Evolutionary conservation across 73 alveolate species (phyloP), one percentile per base, ranked within the genome.

Genomic region (Paramecium bursaria): DNA sequence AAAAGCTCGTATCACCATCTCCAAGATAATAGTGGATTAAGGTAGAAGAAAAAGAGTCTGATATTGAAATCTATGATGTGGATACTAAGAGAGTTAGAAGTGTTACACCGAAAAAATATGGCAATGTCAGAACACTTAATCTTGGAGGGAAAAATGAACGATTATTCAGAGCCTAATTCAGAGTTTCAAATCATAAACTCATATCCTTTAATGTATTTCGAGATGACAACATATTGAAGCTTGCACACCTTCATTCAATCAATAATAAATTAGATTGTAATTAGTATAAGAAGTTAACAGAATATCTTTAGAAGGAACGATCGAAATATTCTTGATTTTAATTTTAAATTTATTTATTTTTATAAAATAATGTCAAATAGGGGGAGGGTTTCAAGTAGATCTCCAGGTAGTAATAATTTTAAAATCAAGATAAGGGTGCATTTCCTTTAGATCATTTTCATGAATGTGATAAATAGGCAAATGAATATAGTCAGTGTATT

Each of bases 391-490:
- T 22, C 82, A 67, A 39, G 42, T 14, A 67, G 27, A 42, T 53
- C 57, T 13, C 82, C 82, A 67, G 82, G 82, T 67, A 67, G 44
- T 17, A 1, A 1, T 39, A 2, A 19, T 3, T 7, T 13, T 35
- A 39, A 1, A 3, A 1, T 21, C 33, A 31, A 79, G 98, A 94
- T 76, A 94, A 90, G 79, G 98, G 98, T 11, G 60, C 97, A 49
- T 94, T 94, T 86, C 98, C 98, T 4, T 75, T 94, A 29, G 98
- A 94, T 77, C 96, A 92, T 73, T 92, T 92, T 74, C 95, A 94
- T 54, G 95, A 92, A 67, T 94, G 98, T 48, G 95, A 94, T 51
- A 88, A 82, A 54, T 90, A 74, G 29, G 98, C 98, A 5, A 87
- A 75, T 10, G 75, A 50, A 30, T 94, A 94, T 75, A 90, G 88